Base-by-base conservation (phyloP, 257 asterid species). In the Solanum pennellii region DNA sequence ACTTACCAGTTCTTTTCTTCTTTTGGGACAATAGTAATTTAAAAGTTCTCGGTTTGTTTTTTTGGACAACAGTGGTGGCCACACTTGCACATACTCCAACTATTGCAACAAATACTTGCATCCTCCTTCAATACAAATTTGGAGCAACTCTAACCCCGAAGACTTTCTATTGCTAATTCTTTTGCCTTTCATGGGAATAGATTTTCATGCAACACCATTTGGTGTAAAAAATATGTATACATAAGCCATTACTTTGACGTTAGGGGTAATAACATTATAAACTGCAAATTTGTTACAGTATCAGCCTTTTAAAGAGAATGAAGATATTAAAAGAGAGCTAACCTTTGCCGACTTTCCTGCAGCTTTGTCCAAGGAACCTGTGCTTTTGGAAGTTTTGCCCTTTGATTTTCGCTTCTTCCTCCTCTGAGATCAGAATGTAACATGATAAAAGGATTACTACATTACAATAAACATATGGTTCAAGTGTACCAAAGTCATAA, bases 281-380 rank as follows among this genome's bases (percentile, higher is more conserved):
- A 77, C 41, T 29, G 49, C 60, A 42, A 77, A 25, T 29, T 74
- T 25, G 39, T 27, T 45, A n/a, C 65, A 45, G 41, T 45, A 47
- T 29, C 69, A 82, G 29, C 31, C 45, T 9, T 3, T 29, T 21
- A 47, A 74, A 31, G 39, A 85, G 7, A 29, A 47, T 1, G 44
- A 18, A 82, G 69, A 18, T 11, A 3, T 6, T 31, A 82, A 79
- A 16, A 29, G 41, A 82, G 27, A 47, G 44, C 72, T 83, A 87
- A 95, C 98, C 98, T 96, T 96, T 41, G 88, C 86, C 31, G 95
- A 87, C 82, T 90, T 93, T 73, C 90, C 90, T 44, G 88, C 85
- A 86, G 92, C 77, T 41, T 42, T 89, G 62, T 86, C 93, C 71
- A 91, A 87, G 13, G 93, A 86, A 87, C 92, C 90, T 90, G 91